Evolutionary conservation across 129 eudicot species (phyloP).

Genomic region (Tagetes erecta): DNA sequence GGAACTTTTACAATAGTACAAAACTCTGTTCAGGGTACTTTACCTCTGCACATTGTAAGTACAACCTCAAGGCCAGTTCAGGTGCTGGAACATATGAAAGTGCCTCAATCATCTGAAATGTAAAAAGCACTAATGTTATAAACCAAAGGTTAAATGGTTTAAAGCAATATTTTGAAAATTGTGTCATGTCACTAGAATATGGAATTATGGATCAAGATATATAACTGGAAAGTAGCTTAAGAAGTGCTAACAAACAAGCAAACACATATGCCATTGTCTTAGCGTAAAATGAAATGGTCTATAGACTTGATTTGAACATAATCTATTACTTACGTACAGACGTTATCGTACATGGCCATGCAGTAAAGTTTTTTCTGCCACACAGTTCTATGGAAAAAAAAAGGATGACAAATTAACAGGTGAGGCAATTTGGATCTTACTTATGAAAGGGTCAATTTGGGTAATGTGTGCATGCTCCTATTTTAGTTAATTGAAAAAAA

Average conservation of each 20-base stretch:
- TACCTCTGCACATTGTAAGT: constrained; percentile 99
- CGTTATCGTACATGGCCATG: too few relatives aligned
- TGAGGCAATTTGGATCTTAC: not conserved
- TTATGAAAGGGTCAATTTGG: not conserved
- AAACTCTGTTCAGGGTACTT: constrained; percentile 15
- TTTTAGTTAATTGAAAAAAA: not conserved
- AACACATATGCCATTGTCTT: not conserved
- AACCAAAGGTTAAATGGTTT: constrained; percentile 11
- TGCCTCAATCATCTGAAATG: constrained; percentile 75
- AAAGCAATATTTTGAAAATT: not conserved
- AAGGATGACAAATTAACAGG: not conserved
- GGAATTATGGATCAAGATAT: constrained; percentile 5
- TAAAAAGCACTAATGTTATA: not conserved
- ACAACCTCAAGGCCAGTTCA: constrained; percentile 87
- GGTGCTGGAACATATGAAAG: constrained; percentile 89
- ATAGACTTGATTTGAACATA: not conserved
- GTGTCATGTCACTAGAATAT: constrained; percentile 6
- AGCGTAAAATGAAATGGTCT: constrained; percentile 7
- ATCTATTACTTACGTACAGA: not conserved
- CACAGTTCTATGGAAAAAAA: not conserved
- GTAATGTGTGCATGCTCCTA: not conserved
- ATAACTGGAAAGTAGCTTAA: constrained; percentile 2
- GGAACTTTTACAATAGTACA: constrained; percentile 11
- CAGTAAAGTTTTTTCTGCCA: constrained; percentile 1
- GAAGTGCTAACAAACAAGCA: not conserved